Base-by-base conservation (phyloP, 106 monocot species). In the Dioscorea dumetorum region DNA sequence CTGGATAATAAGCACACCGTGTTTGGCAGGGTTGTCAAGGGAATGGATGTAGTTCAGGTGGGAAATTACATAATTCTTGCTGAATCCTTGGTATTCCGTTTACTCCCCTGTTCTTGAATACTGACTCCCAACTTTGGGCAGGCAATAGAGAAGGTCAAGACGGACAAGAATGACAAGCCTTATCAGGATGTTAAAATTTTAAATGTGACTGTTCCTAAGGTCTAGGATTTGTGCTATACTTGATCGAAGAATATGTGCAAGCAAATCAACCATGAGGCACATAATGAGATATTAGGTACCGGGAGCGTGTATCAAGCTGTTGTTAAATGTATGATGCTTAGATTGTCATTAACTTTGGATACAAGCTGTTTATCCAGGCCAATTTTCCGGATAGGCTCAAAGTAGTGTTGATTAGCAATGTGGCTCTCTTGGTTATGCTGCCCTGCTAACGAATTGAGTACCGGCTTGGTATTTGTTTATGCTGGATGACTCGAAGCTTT, bases 41-140 rank as follows among this genome's bases (percentile, higher is more conserved):
- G 99, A 35, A 99, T 99, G 99, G 99, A 99, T 77, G 99, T 99
- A 71, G 92, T 99, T 69, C 99, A 99, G 90, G 92, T 99, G 78
- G 2, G 5, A 32, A 28, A 19, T 49, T 49, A 12, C 18, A 14
- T 28, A 15, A 63, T 63, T 33, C 33, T 34, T 63, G 8, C 17
- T 5, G 5, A 13, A 54, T 2, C 19, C 54, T 54, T 19, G 19
- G 19, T 19, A 18, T 13, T 54, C 19, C 18, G 9, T 54, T 16
- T 18, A 8, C 54, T 53, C 3, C n/a, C 51, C 5, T 18, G 19
- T 18, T 54, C 54, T 18, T 54, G 18, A 19, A 8, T 8, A 54
- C 4, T 54, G 19, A 54, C 54, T 18, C 18, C 18, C 33, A 13
- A 41, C 41, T n/a, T 10, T 24, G 19, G 33, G 50, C 78, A 94